Evolutionary conservation across 2,329 filamentous ascomycete genomes (phyloP).

Genomic region (Aspergillus sp.): DNA sequence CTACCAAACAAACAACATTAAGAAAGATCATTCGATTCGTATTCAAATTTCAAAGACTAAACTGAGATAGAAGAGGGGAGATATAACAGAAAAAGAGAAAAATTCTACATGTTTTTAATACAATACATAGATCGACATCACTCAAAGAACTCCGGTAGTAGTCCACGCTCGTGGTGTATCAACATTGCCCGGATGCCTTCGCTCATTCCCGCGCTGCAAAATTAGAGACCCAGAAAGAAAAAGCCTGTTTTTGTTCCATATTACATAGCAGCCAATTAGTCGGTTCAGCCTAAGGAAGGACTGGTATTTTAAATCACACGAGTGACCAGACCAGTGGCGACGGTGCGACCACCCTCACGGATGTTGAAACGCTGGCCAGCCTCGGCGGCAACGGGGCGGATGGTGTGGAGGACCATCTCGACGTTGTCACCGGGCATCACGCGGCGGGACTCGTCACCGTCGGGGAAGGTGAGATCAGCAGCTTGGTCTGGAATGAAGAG

Average conservation of each 20-base stretch:
- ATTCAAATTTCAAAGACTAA: constrained; percentile 15
- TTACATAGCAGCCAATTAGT: constrained; percentile 29
- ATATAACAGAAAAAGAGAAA: constrained; percentile 25
- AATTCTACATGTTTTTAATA: constrained; percentile 30
- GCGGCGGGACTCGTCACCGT: constrained; percentile 75
- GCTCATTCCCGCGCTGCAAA: constrained; percentile 37
- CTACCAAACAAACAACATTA: not conserved
- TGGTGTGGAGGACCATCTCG: constrained; percentile 89
- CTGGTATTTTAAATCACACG: constrained; percentile 55
- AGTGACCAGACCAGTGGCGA: constrained; percentile 80
- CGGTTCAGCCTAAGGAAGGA: constrained; percentile 6
- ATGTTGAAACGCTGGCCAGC: constrained; percentile 95
- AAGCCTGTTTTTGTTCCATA: constrained; percentile 28
- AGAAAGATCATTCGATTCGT: constrained; percentile 12
- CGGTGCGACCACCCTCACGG: constrained; percentile 90
- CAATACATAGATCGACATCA: constrained; percentile 37
- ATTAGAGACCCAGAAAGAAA: constrained; percentile 27
- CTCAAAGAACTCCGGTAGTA: constrained; percentile 35
- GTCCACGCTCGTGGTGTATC: constrained; percentile 16
- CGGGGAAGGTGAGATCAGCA: constrained; percentile 80
- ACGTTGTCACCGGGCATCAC: constrained; percentile 99
- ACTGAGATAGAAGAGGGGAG: constrained; percentile 23
- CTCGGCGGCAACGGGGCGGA: constrained; percentile 84
- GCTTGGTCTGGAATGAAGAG: constrained; percentile 53
- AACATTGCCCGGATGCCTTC: constrained; percentile 28